A percentile compares a stretch with the other conserved stretches of the same genome.
phyloP scores from a whole-genome alignment of 768 basidiomycete genomes.

The Xerocomus brunneocitrinus region DNA sequence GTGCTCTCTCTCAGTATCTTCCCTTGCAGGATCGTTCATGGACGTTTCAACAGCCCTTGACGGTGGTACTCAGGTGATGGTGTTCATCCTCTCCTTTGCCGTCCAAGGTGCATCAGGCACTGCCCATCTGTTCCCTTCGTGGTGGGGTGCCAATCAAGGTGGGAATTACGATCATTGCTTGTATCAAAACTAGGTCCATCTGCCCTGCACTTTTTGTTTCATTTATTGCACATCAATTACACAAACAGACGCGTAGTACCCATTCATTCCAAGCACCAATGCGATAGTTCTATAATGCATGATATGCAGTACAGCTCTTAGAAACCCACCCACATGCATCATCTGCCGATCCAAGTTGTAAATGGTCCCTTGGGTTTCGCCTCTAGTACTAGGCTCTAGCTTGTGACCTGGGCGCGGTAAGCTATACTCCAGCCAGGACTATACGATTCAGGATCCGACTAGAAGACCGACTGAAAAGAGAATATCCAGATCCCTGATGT shows the following conservation, averaged over 20 bases:
- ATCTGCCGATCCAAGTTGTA: too few relatives aligned
- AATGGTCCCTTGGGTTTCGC: too few relatives aligned
- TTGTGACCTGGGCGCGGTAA: too few relatives aligned
- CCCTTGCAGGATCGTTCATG: neutral
- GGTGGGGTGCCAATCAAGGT: slow-evolving; percentile 58
- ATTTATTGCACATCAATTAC: neutral
- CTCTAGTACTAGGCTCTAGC: too few relatives aligned
- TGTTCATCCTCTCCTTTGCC: slow-evolving; percentile 47
- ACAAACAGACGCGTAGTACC: neutral
- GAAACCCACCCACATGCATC: neutral
- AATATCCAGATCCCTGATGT: too few relatives aligned
- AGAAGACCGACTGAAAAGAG: too few relatives aligned
- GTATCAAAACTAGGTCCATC: neutral
- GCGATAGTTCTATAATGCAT: neutral
- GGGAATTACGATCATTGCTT: slow-evolving; percentile 35
- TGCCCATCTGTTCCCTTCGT: slow-evolving; percentile 46
- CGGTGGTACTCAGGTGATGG: slow-evolving; percentile 46
- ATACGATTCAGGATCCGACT: too few relatives aligned
- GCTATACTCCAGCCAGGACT: too few relatives aligned
- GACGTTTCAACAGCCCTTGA: slow-evolving; percentile 27
- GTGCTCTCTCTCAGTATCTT: neutral
- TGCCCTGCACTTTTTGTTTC: neutral
- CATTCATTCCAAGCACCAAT: neutral
- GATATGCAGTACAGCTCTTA: neutral
- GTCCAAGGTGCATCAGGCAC: slow-evolving; percentile 49